Conservation (phyloP, 2,329 filamentous ascomycete genomes). For the Ophiostoma sp. region DNA sequence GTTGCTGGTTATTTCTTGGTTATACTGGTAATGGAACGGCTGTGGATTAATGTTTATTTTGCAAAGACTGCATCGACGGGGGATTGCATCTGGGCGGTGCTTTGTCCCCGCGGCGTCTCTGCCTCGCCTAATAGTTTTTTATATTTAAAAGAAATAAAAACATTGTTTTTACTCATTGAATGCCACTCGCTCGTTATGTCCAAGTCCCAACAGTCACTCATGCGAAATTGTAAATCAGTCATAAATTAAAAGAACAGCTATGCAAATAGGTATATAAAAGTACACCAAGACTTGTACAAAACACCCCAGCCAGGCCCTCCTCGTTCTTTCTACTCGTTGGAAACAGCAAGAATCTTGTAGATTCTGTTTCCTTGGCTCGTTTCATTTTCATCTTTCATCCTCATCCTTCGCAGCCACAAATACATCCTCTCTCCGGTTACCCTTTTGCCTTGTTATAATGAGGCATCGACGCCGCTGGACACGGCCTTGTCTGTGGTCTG, state of each 20-base stretch:
- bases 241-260: background rate
- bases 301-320: background rate
- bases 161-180: background rate
- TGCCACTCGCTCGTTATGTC: too few species aligned
- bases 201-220: too few species aligned
- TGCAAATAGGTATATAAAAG: conserved; percentile 7
- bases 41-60: background rate
- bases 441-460: conserved; percentile 17
- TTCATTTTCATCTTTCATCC: too few species aligned
- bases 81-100: too few species aligned
- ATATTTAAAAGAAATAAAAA: background rate
- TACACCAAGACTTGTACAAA: background rate
- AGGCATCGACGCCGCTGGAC: conserved; percentile 21
- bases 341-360: background rate
- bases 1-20: background rate
- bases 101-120: too few species aligned
- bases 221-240: too few species aligned
- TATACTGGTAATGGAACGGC: background rate
- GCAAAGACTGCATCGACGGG: too few species aligned
- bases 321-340: background rate
- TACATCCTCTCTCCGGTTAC: background rate
- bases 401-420: background rate
- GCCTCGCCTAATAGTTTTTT: too few species aligned
- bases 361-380: background rate
- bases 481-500: conserved; percentile 17